Conservation (phyloP, 495 filamentous ascomycete genomes). For the Bryoglossum gracile region DNA sequence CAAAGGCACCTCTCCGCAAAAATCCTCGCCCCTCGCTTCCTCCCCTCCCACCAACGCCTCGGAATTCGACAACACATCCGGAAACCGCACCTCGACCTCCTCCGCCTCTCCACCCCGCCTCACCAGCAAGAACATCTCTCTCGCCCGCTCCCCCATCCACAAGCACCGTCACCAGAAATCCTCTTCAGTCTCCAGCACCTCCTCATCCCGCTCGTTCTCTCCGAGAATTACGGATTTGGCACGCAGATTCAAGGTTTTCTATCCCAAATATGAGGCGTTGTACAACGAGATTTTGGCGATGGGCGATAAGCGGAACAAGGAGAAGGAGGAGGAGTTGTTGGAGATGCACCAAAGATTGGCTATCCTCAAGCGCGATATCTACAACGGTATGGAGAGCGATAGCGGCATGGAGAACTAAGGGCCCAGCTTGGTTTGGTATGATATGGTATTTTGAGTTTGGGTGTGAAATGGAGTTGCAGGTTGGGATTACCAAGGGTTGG, state of each 20-base stretch:
- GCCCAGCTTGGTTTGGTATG: no score
- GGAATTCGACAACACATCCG: slow-evolving; percentile 39
- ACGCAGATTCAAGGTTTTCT: slow-evolving; percentile 30
- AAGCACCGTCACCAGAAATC: slow-evolving; percentile 28
- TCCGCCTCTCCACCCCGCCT: slow-evolving; percentile 13
- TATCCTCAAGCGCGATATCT: slow-evolving; percentile 61
- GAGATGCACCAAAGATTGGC: slow-evolving; percentile 55
- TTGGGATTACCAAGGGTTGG: no score
- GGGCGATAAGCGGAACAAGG: slow-evolving; percentile 41
- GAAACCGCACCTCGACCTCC: slow-evolving; percentile 23
- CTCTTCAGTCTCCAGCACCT: slow-evolving; percentile 22
- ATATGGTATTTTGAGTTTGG: no score
- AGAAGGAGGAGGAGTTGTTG: slow-evolving; percentile 50
- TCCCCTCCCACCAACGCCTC: slow-evolving; percentile 74
- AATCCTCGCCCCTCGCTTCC: slow-evolving; percentile 66
- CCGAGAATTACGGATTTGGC: slow-evolving; percentile 19
- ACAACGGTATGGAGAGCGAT: slow-evolving; percentile 14
- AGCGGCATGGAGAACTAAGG: no score
- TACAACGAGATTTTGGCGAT: slow-evolving; percentile 51
- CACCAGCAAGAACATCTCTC: slow-evolving; percentile 5
- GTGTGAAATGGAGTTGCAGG: no score
- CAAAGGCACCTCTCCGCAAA: slow-evolving; percentile 38
- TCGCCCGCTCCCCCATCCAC: slow-evolving; percentile 20
- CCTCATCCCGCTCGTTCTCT: slow-evolving; percentile 25
- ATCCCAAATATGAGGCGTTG: slow-evolving; percentile 55